phyloP scores from a whole-genome alignment of 305 asterid genomes.

The Fraxinus albicans region DNA sequence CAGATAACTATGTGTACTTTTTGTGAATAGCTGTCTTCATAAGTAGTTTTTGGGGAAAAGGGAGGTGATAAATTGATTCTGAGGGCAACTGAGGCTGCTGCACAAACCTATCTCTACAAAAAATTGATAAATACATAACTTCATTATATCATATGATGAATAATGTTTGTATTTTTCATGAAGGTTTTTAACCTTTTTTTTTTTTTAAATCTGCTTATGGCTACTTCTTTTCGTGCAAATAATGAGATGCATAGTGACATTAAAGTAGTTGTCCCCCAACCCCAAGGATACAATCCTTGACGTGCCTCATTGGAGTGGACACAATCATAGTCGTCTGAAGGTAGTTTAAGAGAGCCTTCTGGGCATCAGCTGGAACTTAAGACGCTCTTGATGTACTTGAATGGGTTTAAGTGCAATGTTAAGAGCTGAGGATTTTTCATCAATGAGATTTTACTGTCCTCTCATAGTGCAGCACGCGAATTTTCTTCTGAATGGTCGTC shows the following conservation, averaged over 20 bases:
- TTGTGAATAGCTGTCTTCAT: not conserved
- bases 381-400: not conserved
- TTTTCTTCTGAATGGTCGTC: not conserved
- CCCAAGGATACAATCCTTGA: not conserved
- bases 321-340: not conserved
- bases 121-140: no score
- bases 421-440: not conserved
- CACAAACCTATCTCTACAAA: not conserved
- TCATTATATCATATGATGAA: not conserved
- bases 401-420: not conserved
- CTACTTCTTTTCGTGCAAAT: not conserved
- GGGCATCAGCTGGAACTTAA: not conserved
- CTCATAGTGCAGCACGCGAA: no score
- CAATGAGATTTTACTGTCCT: not conserved
- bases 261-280: not conserved
- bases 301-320: not conserved
- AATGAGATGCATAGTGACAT: not conserved
- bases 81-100: not conserved
- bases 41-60: not conserved
- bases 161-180: no score
- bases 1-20: constrained; percentile 7
- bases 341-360: not conserved
- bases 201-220: not conserved
- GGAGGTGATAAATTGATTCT: not conserved
- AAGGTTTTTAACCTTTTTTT: no score